Conservation (phyloP, 345 rosid species). For the Euphorbia pulcherrima region DNA sequence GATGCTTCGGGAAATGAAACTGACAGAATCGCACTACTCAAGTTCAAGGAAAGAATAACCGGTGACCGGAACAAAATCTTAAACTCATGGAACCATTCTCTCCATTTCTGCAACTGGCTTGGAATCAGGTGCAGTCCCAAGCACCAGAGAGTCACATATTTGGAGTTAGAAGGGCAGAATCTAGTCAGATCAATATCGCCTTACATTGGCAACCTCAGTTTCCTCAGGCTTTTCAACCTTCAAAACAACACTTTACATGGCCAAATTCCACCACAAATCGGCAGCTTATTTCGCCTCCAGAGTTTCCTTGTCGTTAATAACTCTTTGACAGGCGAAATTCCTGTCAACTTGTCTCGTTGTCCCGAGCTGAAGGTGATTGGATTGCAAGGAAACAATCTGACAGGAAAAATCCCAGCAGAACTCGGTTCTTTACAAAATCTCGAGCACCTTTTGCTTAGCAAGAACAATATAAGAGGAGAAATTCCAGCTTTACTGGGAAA, state of each 20-base stretch:
- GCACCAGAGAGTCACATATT: slow-evolving; percentile 9
- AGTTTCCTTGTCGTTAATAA: slow-evolving; percentile 3
- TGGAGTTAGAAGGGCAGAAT: slow-evolving; percentile 4
- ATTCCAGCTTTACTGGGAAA: slow-evolving; percentile 19
- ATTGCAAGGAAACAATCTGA: slow-evolving; percentile 5
- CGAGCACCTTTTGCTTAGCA: slow-evolving; percentile 6
- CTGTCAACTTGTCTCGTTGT: slow-evolving; percentile 9
- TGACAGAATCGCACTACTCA: slow-evolving; percentile 10
- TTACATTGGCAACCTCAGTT: slow-evolving; percentile 15
- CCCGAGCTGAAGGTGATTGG: slow-evolving; percentile 5
- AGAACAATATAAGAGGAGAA: slow-evolving; percentile 18
- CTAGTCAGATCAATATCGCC: slow-evolving; percentile 12
- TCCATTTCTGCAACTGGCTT: slow-evolving; percentile 13
- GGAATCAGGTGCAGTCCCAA: slow-evolving; percentile 8
- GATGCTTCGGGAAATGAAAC: slow-evolving; percentile 7
- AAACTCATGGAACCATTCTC: slow-evolving; percentile 19
- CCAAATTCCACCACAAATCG: slow-evolving; percentile 14
- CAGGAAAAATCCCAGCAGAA: slow-evolving; percentile 16
- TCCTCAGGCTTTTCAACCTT: slow-evolving; percentile 10
- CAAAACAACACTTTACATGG: slow-evolving; percentile 13
- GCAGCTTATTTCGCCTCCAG: slow-evolving; percentile 16
- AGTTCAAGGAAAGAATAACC: slow-evolving; percentile 8
- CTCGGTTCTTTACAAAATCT: slow-evolving; percentile 21
- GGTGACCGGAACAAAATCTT: slow-evolving; percentile 12
- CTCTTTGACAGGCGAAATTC: slow-evolving; percentile 10